A percentile compares a stretch with the other conserved stretches of the same genome.
Conservation (phyloP, 1,284 basidiomycete species). For the Microstroma glucosiphilum region DNA sequence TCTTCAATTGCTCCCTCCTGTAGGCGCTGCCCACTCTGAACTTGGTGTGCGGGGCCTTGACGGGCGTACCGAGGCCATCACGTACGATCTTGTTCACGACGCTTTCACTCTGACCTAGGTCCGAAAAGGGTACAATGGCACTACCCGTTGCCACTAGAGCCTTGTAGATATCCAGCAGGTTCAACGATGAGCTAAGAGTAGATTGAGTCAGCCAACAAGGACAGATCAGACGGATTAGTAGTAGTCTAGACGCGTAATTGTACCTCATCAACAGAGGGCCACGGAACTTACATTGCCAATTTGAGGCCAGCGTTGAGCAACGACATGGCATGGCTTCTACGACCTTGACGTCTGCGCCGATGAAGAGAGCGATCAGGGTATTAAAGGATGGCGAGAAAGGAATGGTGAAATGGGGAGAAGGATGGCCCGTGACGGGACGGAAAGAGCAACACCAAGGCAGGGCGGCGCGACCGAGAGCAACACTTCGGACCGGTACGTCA, state of each 20-base stretch:
- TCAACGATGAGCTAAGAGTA: background rate
- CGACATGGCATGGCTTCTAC: background rate
- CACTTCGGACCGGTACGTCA: too few relatives aligned
- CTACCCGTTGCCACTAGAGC: background rate
- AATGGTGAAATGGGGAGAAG: too few relatives aligned
- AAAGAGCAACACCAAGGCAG: too few relatives aligned
- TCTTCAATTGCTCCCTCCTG: background rate
- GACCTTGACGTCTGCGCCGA: too few relatives aligned
- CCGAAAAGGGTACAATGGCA: background rate
- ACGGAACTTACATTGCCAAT: background rate
- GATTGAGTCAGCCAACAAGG: too few relatives aligned
- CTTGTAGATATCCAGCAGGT: constrained; percentile 1
- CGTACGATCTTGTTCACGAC: background rate
- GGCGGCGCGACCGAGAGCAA: too few relatives aligned
- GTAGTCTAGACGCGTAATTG: too few relatives aligned
- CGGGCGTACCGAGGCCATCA: background rate
- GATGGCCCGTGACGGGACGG: too few relatives aligned
- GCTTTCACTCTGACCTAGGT: background rate
- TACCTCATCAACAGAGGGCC: too few relatives aligned
- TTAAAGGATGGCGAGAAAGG: too few relatives aligned
- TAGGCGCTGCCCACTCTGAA: background rate
- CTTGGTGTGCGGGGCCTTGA: background rate
- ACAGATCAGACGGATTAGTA: too few relatives aligned
- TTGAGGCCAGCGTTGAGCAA: constrained; percentile 3
- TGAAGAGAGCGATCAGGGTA: too few relatives aligned